Conservation (phyloP, 2,329 filamentous ascomycete genomes). For the Atkinsonella hypoxylon region DNA sequence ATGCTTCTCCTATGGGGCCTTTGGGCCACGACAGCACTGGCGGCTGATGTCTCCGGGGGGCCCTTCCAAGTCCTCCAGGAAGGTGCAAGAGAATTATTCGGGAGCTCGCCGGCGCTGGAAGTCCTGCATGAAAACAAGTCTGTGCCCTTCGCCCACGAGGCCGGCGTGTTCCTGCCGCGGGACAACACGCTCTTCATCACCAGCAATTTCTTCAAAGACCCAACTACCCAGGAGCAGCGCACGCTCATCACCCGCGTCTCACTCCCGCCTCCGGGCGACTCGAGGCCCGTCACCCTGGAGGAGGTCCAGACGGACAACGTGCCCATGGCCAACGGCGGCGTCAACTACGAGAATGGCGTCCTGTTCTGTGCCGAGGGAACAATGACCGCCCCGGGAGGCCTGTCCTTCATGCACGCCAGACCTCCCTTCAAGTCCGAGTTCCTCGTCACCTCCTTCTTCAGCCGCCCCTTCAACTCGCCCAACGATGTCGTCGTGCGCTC, state of each 20-base stretch:
- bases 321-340: conserved; percentile 35
- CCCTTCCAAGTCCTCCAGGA: conserved; percentile 7
- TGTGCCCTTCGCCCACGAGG: conserved; percentile 38
- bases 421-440: conserved; percentile 17
- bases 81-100: conserved; percentile 18
- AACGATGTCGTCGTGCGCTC: conserved; percentile 33
- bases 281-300: conserved; percentile 15
- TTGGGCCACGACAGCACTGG: not conserved
- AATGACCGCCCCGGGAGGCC: conserved; percentile 12
- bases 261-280: conserved; percentile 8
- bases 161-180: conserved; percentile 22
- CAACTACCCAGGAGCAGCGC: conserved; percentile 11
- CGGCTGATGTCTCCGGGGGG: not conserved
- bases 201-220: conserved; percentile 19
- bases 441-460: conserved; percentile 28
- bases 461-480: conserved; percentile 34
- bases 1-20: not conserved
- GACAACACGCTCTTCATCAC: conserved; percentile 20
- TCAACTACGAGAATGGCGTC: conserved; percentile 30
- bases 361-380: conserved; percentile 31
- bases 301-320: conserved; percentile 22
- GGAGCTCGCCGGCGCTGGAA: conserved; percentile 22
- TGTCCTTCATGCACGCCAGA: conserved; percentile 20
- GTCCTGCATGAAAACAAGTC: conserved; percentile 24
- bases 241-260: conserved; percentile 19